Conservation (phyloP, 805 yeast genomes). For the Cyberlindnera maritima region DNA sequence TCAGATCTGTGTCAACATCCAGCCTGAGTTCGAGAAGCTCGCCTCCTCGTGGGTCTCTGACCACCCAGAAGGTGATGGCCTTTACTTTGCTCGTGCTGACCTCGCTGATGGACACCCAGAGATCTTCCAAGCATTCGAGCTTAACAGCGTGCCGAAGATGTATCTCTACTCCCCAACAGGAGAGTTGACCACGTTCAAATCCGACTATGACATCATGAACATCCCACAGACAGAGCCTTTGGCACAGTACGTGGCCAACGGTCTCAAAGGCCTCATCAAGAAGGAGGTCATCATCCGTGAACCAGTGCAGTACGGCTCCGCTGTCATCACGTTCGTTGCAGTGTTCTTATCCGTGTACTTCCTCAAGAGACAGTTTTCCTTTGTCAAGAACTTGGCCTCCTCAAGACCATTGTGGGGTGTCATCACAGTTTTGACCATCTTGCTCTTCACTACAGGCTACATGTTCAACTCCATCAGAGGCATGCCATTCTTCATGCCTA, state of each 20-base stretch:
- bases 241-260: constrained; percentile 29
- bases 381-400: constrained; percentile 39
- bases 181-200: constrained; percentile 37
- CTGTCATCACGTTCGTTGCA: constrained; percentile 30
- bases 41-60: constrained; percentile 63
- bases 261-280: constrained; percentile 25
- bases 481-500: constrained; percentile 49
- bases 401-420: constrained; percentile 73
- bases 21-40: constrained; percentile 59
- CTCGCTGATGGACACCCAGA: constrained; percentile 54
- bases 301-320: constrained; percentile 38
- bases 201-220: constrained; percentile 28
- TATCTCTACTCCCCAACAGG: constrained; percentile 56
- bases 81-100: constrained; percentile 77
- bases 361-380: constrained; percentile 31
- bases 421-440: constrained; percentile 54
- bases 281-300: constrained; percentile 29
- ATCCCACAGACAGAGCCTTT: constrained; percentile 33
- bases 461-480: constrained; percentile 90
- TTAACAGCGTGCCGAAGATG: constrained; percentile 78
- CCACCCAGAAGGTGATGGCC: constrained; percentile 51
- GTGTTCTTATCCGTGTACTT: constrained; percentile 29
- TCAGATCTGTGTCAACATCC: constrained; percentile 64
- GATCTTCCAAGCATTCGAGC: constrained; percentile 38
- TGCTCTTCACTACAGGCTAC: constrained; percentile 81